Percentiles rank a stretch among this genome's conserved stretches.
These are phyloP conservation scores for Curvularia lunata DNA, from an alignment of 2,329 filamentous ascomycete genomes.

Conservation along the genomic window DNA sequence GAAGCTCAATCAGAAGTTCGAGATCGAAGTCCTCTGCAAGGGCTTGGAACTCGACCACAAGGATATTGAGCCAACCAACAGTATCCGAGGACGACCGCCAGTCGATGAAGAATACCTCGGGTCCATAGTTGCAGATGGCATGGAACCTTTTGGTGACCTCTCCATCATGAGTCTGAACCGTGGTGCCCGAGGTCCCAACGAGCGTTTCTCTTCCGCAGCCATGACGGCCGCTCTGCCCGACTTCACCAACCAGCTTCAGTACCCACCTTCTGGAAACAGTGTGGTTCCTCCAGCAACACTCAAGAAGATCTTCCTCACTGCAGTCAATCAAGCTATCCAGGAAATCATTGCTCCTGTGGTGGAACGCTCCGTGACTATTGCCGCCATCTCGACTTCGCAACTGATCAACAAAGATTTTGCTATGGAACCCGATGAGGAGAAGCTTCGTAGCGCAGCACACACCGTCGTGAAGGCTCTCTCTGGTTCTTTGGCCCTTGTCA, in stretches of 20 bases:
- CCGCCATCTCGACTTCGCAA: conserved; percentile 93
- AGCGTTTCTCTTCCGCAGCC: conserved; percentile 76
- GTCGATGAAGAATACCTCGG: conserved; percentile 65
- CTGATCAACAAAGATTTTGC: conserved; percentile 97
- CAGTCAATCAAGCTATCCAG: conserved; percentile 86
- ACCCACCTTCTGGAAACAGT: conserved; percentile 72
- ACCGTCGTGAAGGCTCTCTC: conserved; percentile 95
- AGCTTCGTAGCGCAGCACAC: conserved; percentile 82
- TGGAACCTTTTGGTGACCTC: conserved; percentile 84
- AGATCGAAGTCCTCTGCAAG: conserved; percentile 97
- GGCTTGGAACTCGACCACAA: conserved; percentile 92
- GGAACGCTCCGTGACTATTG: conserved; percentile 96
- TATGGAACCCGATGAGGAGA: conserved; percentile 87
- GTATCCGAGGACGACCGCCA: conserved; percentile 77
- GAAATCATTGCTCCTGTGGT: conserved; percentile 98
- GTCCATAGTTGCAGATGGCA: conserved; percentile 65
- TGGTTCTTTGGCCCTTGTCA: conserved; percentile 93
- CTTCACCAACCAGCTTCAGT: conserved; percentile 76
- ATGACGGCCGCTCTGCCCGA: conserved; percentile 84
- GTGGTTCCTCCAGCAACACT: conserved; percentile 72
- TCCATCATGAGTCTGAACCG: conserved; percentile 69
- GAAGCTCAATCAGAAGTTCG: conserved; percentile 96
- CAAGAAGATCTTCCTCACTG: conserved; percentile 77
- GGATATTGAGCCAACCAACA: conserved; percentile 82
- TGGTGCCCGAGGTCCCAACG: conserved; percentile 64